Base-by-base conservation (phyloP, 1,139 yeast species). In the Candida neerlandica region DNA sequence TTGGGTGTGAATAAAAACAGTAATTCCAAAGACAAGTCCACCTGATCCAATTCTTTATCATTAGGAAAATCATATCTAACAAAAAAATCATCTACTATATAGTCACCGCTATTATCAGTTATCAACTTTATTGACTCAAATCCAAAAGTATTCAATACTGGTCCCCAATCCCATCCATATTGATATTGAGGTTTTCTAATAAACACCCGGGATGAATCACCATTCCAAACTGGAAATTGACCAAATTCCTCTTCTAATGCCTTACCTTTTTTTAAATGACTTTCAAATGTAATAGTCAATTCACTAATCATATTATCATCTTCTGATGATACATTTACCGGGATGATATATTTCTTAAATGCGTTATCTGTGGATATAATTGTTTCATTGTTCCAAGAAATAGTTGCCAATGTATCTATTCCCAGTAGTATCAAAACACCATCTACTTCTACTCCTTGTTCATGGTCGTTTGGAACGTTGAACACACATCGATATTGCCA, bases 121-220 rank as follows among this genome's bases (percentile, higher is more conserved):
- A 69, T 57, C 35, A 76, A 58, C 30, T 58, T 62, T 1, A 78
- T 67, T 0, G 78, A 80, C 50, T 66, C 65, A 56, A 66, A 77
- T 5, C 83, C 83, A 58, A 79, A 74, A 14, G 78, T 70, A 58
- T 76, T 63, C 44, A 78, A 58, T 1, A 67, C 59, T 6, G 82
- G 84, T 10, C 83, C 83, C 84, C 84, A 80, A 59, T 80, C 84
- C 84, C 84, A 80, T 2, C 84, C 84, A 58, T 68, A 80, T 52
- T 79, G 82, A 56, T 78, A 79, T 57, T 78, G 84, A 0, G 84
- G 80, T 57, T 80, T 80, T 52, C 84, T 63, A 9, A 74, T 71
- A 49, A 75, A 71, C 41, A 75, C 61, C 40, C 84, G 62, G 38
- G 67, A 59, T 6, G 69, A 48, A 43, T 75, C 80, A 2, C 80